These are phyloP conservation scores for Coniochaeta prunicola DNA, from an alignment of 2,329 filamentous ascomycete species.

Conservation along the genomic window DNA sequence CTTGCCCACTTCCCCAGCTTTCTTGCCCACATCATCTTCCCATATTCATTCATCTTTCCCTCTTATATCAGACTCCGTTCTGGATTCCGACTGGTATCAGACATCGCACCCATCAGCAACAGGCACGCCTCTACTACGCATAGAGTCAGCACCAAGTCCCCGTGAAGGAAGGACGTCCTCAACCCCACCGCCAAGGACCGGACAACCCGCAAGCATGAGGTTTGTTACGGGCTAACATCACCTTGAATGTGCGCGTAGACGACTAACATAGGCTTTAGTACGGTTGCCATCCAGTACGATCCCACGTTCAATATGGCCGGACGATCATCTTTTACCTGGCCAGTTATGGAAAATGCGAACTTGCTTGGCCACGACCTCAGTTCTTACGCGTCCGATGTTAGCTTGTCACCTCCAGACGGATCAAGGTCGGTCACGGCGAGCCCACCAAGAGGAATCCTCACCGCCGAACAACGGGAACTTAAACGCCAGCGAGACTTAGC, in stretches of 20 bases:
- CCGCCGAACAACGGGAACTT: conserved; percentile 53
- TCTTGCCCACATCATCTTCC: conserved; percentile 9
- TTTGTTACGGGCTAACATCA: conserved; percentile 7
- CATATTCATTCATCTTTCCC: conserved; percentile 18
- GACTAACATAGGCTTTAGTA: conserved; percentile 20
- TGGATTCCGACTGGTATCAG: conserved; percentile 22
- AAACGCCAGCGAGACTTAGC: conserved; percentile 54
- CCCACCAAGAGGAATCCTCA: conserved; percentile 46
- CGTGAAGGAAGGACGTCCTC: conserved; percentile 11
- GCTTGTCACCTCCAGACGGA: conserved; percentile 40
- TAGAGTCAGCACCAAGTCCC: conserved; percentile 21
- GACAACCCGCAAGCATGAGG: conserved; percentile 21
- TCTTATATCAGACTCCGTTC: conserved; percentile 15
- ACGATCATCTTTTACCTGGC: conserved; percentile 44
- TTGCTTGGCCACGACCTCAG: conserved; percentile 35
- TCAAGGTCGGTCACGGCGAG: conserved; percentile 50
- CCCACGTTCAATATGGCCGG: conserved; percentile 43
- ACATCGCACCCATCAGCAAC: conserved; percentile 11
- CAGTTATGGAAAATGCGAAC: conserved; percentile 24
- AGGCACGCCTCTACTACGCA: conserved; percentile 20
- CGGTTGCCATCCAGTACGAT: conserved; percentile 44
- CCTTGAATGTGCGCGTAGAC: neutral
- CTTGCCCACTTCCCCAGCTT: conserved; percentile 12
- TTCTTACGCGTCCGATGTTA: conserved; percentile 43
- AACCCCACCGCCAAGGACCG: conserved; percentile 9